Conservation (phyloP, 805 yeast genomes). For the Debaryomyces tyrocola region DNA sequence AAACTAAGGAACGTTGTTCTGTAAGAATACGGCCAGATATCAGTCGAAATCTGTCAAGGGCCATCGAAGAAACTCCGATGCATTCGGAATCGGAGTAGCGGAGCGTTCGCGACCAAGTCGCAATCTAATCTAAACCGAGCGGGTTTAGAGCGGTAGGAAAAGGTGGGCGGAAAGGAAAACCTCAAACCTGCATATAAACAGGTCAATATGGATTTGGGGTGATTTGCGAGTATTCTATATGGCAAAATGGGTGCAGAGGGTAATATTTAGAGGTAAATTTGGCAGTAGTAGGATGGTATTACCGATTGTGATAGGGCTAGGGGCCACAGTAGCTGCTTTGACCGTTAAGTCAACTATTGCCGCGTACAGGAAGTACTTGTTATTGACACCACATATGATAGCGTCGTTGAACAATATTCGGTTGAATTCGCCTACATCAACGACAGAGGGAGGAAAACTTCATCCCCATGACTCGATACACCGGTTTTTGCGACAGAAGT, state of each 20-base stretch:
- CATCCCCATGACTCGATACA: conserved; percentile 14
- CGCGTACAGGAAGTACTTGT: conserved; percentile 28
- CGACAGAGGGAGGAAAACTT: conserved; percentile 7
- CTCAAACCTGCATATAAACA: no score
- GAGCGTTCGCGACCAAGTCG: background rate
- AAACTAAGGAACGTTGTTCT: no score
- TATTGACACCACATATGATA: conserved; percentile 34
- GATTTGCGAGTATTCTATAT: no score
- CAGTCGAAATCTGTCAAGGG: no score
- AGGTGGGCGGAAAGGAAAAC: no score
- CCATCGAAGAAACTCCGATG: background rate
- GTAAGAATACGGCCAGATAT: no score
- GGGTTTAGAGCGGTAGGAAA: no score
- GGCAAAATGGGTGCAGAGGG: no score
- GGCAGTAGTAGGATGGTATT: conserved; percentile 26
- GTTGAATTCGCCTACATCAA: background rate
- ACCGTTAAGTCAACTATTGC: conserved; percentile 34
- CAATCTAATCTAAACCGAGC: background rate
- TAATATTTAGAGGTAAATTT: no score
- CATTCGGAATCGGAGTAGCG: background rate
- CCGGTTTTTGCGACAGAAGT: conserved; percentile 17
- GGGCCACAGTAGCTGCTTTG: conserved; percentile 53
- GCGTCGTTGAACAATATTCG: conserved; percentile 33
- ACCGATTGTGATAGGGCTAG: conserved; percentile 56
- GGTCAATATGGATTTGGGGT: no score